phyloP scores from a whole-genome alignment of 495 filamentous ascomycete species.

The Penicillium bialowiezense region DNA sequence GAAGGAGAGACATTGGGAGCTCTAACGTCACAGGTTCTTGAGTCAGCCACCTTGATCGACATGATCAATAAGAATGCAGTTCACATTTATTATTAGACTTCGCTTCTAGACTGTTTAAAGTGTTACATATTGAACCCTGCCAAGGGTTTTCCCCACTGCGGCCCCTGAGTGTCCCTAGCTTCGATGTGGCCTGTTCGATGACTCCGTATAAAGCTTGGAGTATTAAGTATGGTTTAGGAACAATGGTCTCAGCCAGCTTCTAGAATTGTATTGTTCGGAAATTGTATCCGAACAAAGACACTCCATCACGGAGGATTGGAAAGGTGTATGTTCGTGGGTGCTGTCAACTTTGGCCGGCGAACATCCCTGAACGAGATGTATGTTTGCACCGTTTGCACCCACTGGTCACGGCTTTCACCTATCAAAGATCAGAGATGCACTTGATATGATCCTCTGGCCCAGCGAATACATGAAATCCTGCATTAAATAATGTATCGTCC shows the following conservation, averaged over 20 bases:
- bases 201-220: no score
- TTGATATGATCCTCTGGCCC: no score
- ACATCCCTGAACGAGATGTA: no score
- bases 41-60: neutral
- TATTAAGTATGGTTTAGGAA: no score
- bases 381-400: neutral
- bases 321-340: no score
- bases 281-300: no score
- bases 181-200: no score
- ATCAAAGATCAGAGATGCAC: neutral
- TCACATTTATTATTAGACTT: neutral
- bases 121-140: neutral
- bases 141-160: neutral
- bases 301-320: no score
- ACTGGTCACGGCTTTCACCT: neutral
- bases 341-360: no score
- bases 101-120: no score
- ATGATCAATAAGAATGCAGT: neutral
- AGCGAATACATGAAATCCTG: neutral
- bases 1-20: conserved; percentile 8
- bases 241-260: no score
- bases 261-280: no score
- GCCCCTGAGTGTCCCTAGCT: neutral
- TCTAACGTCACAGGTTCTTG: neutral
- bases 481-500: neutral